A percentile compares a stretch with the other conserved stretches of the same genome.
Evolutionary conservation across 2,329 filamentous ascomycete species (phyloP).

Genomic region (Xylariaceae sp.): DNA sequence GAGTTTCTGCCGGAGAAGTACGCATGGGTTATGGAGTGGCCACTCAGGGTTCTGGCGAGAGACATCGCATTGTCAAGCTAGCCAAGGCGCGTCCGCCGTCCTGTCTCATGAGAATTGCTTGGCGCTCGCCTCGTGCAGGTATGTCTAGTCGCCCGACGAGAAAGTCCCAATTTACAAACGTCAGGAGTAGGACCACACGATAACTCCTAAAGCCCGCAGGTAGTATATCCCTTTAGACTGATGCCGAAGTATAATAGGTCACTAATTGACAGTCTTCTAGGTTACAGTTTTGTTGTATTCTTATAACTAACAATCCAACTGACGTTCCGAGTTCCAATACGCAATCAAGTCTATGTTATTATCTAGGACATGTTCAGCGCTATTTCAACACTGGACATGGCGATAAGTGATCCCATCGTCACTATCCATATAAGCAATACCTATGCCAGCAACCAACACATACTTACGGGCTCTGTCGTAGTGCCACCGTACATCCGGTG

Average conservation of each 20-base stretch:
- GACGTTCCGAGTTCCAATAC: background rate
- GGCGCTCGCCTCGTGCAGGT: background rate
- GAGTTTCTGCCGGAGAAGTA: slow-evolving; percentile 9
- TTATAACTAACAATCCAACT: background rate
- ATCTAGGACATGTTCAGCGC: no score
- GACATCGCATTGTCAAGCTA: slow-evolving; percentile 2
- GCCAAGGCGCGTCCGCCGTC: background rate
- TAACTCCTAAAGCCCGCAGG: background rate
- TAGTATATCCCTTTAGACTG: background rate
- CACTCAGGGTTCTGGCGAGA: slow-evolving; percentile 7
- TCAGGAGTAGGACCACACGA: background rate
- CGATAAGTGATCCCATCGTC: background rate
- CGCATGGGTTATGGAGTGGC: slow-evolving; percentile 15
- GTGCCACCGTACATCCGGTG: no score
- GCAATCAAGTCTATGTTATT: no score
- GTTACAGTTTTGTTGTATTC: no score
- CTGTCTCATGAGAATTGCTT: background rate
- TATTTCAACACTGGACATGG: background rate
- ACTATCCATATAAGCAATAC: background rate
- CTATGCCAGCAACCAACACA: background rate
- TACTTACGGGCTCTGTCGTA: no score
- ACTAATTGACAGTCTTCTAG: no score
- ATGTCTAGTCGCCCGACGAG: background rate
- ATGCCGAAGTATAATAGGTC: background rate
- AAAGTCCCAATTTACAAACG: background rate